These are phyloP conservation scores for Aspergillus sclerotialis DNA, from an alignment of 2,329 filamentous ascomycete species.

Conservation along the genomic window DNA sequence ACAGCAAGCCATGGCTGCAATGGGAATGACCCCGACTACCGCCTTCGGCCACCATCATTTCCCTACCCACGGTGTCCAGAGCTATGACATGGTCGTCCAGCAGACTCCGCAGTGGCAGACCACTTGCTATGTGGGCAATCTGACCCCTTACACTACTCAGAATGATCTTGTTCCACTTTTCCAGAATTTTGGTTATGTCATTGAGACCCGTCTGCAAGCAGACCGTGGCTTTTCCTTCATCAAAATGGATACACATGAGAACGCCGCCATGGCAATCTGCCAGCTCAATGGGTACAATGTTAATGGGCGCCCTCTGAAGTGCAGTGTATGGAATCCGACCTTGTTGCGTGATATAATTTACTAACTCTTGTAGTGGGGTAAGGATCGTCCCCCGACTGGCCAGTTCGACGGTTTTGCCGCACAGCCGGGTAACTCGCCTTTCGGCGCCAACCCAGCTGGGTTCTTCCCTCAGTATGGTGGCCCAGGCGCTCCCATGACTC, in stretches of 20 bases:
- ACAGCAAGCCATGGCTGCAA: conserved; percentile 91
- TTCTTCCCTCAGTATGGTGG: conserved; percentile 95
- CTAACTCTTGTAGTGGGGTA: conserved; percentile 71
- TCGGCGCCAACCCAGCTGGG: conserved; percentile 63
- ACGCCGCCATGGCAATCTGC: conserved; percentile 96
- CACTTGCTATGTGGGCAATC: conserved; percentile 93
- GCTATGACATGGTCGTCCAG: conserved; percentile 91
- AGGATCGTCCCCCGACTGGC: conserved; percentile 86
- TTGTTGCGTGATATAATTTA: conserved; percentile 11
- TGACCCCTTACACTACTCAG: conserved; percentile 95
- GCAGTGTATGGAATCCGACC: conserved; percentile 69
- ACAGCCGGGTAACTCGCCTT: conserved; percentile 65
- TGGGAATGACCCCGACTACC: conserved; percentile 97
- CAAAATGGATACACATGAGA: conserved; percentile 98
- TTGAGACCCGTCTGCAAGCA: conserved; percentile 95
- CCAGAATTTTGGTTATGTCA: conserved; percentile 96
- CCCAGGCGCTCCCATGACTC: conserved; percentile 56
- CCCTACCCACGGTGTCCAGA: conserved; percentile 91
- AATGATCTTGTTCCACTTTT: conserved; percentile 96
- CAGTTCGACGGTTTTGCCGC: conserved; percentile 79
- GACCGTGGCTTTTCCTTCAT: conserved; percentile 97
- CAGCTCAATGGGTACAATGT: conserved; percentile 97
- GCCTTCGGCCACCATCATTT: conserved; percentile 97
- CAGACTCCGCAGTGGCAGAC: conserved; percentile 98
- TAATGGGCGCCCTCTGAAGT: conserved; percentile 93